Evolutionary conservation across 352 stramenopile genomes (phyloP).

Genomic region (Pythium sp.): DNA sequence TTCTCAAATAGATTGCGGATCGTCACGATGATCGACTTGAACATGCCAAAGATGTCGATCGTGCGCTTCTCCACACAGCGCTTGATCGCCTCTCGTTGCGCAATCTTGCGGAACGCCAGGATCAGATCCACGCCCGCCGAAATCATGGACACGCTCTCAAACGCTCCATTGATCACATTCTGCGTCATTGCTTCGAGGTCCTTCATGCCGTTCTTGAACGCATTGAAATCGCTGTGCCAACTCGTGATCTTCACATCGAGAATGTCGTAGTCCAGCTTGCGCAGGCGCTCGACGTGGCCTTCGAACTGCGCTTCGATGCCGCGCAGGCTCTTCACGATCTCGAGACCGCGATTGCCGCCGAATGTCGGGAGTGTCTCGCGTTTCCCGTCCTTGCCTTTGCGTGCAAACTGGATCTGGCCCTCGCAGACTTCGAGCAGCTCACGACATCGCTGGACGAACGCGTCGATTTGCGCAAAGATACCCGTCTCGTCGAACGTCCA

Average conservation of each 20-base stretch:
- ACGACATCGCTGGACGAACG: constrained; percentile 94
- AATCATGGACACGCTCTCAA: constrained; percentile 91
- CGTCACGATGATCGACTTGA: constrained; percentile 74
- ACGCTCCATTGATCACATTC: constrained; percentile 95
- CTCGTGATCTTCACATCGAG: constrained; percentile 93
- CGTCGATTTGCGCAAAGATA: constrained; percentile 96
- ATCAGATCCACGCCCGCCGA: constrained; percentile 88
- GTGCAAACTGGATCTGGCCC: constrained; percentile 93
- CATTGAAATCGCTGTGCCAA: constrained; percentile 95
- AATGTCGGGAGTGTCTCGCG: constrained; percentile 83
- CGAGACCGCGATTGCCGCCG: constrained; percentile 88
- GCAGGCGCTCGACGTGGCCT: constrained; percentile 85
- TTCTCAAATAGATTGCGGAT: constrained; percentile 92
- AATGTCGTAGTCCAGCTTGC: constrained; percentile 92
- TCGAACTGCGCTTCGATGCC: constrained; percentile 94
- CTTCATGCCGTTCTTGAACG: constrained; percentile 95
- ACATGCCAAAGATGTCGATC: constrained; percentile 91
- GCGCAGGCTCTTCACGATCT: constrained; percentile 91
- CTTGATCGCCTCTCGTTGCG: constrained; percentile 91
- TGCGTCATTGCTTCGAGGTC: constrained; percentile 95
- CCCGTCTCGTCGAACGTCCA: constrained; percentile 94
- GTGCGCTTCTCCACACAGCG: constrained; percentile 93
- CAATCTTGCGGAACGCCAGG: constrained; percentile 91
- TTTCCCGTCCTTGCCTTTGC: constrained; percentile 73
- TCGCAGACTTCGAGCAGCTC: constrained; percentile 95